These are phyloP conservation scores for Mimosa pudica DNA, from an alignment of 306 rosid genomes.

Conservation along the genomic window DNA sequence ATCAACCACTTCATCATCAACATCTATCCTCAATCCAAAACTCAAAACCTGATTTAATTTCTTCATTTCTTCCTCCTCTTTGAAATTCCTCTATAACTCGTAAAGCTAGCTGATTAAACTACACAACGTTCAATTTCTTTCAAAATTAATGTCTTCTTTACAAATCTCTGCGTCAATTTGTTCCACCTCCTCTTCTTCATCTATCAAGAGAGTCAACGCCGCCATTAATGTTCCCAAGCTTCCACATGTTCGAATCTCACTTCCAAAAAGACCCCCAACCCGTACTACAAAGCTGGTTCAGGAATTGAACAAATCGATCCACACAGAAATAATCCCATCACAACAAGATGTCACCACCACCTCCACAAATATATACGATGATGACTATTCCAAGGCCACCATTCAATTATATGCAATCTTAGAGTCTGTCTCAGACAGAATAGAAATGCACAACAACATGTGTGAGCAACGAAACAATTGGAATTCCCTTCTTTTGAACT, in stretches of 20 bases:
- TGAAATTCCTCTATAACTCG: neutral
- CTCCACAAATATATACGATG: neutral
- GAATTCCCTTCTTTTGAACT: conserved; percentile 27
- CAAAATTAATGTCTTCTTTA: conserved; percentile 14
- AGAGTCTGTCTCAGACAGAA: conserved; percentile 48
- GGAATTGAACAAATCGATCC: conserved; percentile 16
- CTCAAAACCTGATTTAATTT: neutral
- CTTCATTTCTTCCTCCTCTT: neutral
- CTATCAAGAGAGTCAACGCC: conserved; percentile 44
- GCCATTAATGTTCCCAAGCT: conserved; percentile 50
- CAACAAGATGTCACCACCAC: conserved; percentile 4
- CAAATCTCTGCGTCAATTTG: conserved; percentile 36
- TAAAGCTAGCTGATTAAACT: neutral
- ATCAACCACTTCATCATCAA: neutral
- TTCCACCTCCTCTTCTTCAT: conserved; percentile 35
- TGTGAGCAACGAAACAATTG: conserved; percentile 29
- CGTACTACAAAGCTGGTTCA: conserved; percentile 23
- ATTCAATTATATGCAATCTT: conserved; percentile 48
- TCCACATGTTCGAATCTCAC: conserved; percentile 28
- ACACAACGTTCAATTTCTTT: neutral
- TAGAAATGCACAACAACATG: conserved; percentile 37
- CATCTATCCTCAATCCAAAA: neutral
- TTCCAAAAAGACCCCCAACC: conserved; percentile 24
- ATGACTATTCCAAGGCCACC: neutral
- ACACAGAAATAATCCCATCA: conserved; percentile 16